Evolutionary conservation across 2,329 filamentous ascomycete genomes (phyloP), one percentile per base, ranked within the genome.

Genomic region (Colletotrichum limetticola): DNA sequence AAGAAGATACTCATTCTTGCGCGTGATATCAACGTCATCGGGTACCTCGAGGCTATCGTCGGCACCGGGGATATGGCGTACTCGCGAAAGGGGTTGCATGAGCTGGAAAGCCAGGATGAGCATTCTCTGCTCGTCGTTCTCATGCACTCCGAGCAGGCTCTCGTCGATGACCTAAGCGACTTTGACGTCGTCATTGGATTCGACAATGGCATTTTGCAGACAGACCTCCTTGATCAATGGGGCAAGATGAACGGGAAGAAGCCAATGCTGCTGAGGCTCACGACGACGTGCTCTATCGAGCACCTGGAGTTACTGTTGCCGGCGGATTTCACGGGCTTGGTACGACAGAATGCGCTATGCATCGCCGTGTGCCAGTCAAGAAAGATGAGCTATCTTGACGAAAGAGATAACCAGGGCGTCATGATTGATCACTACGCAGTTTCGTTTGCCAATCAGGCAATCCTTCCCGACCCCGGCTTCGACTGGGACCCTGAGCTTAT

Each of bases 151-250:
- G 79, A 78, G 1, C 82, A 85, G 42, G 79, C 78, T 16, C 69
- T 81, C n/a, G 76, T 82, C 4, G 77, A 81, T 2, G 79, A 86
- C 30, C 79, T 82, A 4, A 80, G 79, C 32, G 80, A 83, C 28
- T 84, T 86, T 53, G 87, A 91, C 68, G 82, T 86, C 14, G 83
- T 91, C 59, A 84, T 91, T 69, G 86, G 85, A 22, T 91, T 87
- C 71, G 89, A 91, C 72, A 83, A 87, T 75, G 84, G 83, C 1
- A 89, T 88, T 57, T 80, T 82, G 30, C 79, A 79, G 14, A 87
- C 83, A 3, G 75, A 75, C 24, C 59, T 74, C 35, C 59, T 56
- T 32, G 75, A 67, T 35, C 71, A 52, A 42, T 73, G 71, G 71
- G 61, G 66, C n/a, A 46, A 42, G 2, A 71, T 71, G 67, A 73